Evolutionary conservation across 2,329 filamentous ascomycete genomes (phyloP), one percentile per base, ranked within the genome.

Genomic region (Taxawa tesnikishii): DNA sequence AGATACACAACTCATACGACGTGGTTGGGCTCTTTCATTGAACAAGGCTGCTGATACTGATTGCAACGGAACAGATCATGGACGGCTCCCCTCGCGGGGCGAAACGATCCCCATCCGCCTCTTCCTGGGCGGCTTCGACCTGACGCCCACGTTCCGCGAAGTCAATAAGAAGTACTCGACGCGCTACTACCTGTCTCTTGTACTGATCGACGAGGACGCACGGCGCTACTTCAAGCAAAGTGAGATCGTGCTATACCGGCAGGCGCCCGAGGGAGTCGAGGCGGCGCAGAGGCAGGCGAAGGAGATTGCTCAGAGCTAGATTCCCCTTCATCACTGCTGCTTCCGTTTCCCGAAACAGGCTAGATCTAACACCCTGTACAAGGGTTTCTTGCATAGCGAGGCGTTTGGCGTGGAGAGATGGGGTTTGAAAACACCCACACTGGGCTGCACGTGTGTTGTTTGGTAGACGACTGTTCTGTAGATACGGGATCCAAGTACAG

Each of bases 121-220:
- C 34, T 98, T 98, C 73, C 74, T 98, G 7, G 90, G 90, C 39
- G 90, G 90, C 32, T 98, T 98, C 55, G 92, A 98, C 59, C 63
- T 98, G 41, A 98, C 90, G 4, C 90, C 90, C 11, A 98, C 90
- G 9, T 98, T 98, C 73, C 82, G 90, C 40, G 90, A 98, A 56
- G 92, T 98, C 46, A 98, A 98, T 73, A 98, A 98, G 70, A 98
- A 98, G 63, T 98, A 94, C 60, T 96, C 88, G 15, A 96, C 88
- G 23, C 73, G 90, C 50, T 98, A 98, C 63, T 98, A 98, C 62
- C 73, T 98, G 41, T 94, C 87, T 54, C 64, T 98, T 40, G 90
- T 98, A 14, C 37, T 49, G 29, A 56, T 56, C 34, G 50, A 53
- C 42, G 49, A 52, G 87, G 90, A 98, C 58, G 90, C 90, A 30